Percentiles rank a stretch among this genome's conserved stretches.
Evolutionary conservation across 495 filamentous ascomycete genomes (phyloP).

Genomic region (Sordaria brevicollis): DNA sequence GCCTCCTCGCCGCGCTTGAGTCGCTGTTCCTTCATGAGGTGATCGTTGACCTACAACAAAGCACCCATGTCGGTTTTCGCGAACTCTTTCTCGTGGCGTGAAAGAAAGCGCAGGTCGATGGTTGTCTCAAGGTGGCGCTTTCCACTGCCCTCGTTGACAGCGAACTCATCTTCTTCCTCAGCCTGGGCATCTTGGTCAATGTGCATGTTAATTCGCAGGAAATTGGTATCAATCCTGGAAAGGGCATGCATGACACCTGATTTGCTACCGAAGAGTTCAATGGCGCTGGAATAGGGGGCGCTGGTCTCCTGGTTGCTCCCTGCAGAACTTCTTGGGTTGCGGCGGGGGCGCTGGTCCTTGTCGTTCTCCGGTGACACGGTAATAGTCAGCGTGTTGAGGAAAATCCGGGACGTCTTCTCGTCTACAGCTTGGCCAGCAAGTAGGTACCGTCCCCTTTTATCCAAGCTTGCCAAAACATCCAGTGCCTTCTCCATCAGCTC

Average conservation of each 20-base stretch:
- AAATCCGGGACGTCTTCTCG: not conserved
- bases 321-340: fast-evolving
- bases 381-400: constrained; percentile 25
- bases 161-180: not conserved
- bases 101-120: constrained; percentile 15
- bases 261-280: constrained; percentile 11
- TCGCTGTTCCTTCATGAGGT: constrained; percentile 5
- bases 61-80: not conserved
- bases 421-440: not conserved
- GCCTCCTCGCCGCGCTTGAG: constrained; percentile 1
- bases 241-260: constrained; percentile 9
- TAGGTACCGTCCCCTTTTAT: not conserved
- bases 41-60: constrained; percentile 9
- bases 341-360: not conserved
- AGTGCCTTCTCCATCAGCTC: constrained; percentile 12
- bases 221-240: constrained; percentile 9
- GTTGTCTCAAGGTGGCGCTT: constrained; percentile 18
- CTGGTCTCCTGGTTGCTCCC: not conserved
- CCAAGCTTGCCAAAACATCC: not conserved
- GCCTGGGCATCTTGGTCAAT: constrained; percentile 2
- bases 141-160: not conserved
- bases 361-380: constrained; percentile 6
- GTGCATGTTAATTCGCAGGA: constrained; percentile 16
- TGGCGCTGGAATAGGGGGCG: not conserved
- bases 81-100: constrained; percentile 1